Base-by-base conservation (phyloP, 2,329 filamentous ascomycete species). In the Diaporthe amygdali region DNA sequence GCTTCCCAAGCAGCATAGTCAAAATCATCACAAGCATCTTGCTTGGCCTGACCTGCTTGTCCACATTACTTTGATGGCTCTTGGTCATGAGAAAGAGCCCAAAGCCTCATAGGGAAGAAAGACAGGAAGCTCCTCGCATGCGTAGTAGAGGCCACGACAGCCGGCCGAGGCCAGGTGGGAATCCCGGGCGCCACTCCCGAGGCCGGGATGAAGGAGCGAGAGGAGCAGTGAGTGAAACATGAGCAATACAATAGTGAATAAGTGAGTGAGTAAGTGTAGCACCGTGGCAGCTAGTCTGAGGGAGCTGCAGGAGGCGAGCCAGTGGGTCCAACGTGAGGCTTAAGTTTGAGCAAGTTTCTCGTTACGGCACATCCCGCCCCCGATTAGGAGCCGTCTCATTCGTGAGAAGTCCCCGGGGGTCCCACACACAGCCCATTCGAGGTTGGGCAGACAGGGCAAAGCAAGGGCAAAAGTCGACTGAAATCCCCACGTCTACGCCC, bases 311-410 rank as follows among this genome's bases (percentile, higher is more conserved):
- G 22, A 41, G 37, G 37, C n/a, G 25, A 47, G 56, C 56, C 7
- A 20, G 59, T 49, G 59, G 59, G 59, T 64, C 59, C 59, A 64
- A 25, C 41, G 27, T 64, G 59, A 64, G 59, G 59, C 59, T 64
- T 64, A 64, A 64, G 30, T 49, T 49, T 64, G 59, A 64, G 59
- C 59, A 64, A 64, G 59, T 64, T 64, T 66, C 39, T 59, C 41
- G 51, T 56, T 20, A 59, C 41, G 39, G 52, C 27, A 37, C 27
- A 15, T 44, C 49, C 51, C 66, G 41, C 52, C 30, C 51, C 66
- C 49, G 27, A 30, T 5, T 15, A 20, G 5, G 5, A 4, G 39
- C n/a, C 27, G 1, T 39, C 9, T 34, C 3, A 68, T 56, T 46
- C 5, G 39, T 32, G n/a, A 64, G 44, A 64, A 14, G 56, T 34